phyloP scores from a whole-genome alignment of 345 rosid genomes.

The Pelargonium nanum region DNA sequence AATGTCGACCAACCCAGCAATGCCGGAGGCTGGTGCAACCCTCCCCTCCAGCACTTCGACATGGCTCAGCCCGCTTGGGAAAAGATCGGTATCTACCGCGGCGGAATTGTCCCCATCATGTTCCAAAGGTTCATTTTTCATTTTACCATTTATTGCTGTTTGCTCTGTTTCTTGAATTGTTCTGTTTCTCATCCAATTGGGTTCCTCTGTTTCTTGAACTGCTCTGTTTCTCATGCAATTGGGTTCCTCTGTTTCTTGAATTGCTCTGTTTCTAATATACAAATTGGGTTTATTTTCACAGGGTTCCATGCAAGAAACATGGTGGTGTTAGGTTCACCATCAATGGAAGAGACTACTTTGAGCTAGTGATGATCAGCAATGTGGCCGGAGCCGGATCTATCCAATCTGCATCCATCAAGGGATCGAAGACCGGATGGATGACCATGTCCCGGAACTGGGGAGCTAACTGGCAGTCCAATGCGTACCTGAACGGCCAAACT shows the following conservation, averaged over 20 bases:
- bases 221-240: no score
- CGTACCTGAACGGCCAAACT: conserved; percentile 67
- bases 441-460: conserved; percentile 95
- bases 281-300: conserved; percentile 15
- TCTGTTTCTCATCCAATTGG: no score
- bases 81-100: conserved; percentile 69
- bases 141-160: no score
- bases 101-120: conserved; percentile 79
- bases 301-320: conserved; percentile 72
- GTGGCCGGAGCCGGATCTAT: conserved; percentile 77
- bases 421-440: conserved; percentile 66
- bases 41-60: conserved; percentile 88
- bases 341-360: conserved; percentile 78
- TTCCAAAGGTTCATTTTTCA: conserved; percentile 55
- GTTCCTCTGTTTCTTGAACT: no score
- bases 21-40: conserved; percentile 97
- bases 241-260: no score
- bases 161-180: no score
- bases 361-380: conserved; percentile 62
- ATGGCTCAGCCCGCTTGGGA: conserved; percentile 96
- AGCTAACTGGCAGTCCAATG: conserved; percentile 88
- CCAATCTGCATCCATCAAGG: conserved; percentile 52
- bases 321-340: conserved; percentile 87
- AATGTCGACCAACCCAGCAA: conserved; percentile 56
- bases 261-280: no score